Percentiles rank a stretch among this genome's conserved stretches.
Evolutionary conservation across 768 basidiomycete genomes (phyloP).

Genomic region (Mrakia frigida): DNA sequence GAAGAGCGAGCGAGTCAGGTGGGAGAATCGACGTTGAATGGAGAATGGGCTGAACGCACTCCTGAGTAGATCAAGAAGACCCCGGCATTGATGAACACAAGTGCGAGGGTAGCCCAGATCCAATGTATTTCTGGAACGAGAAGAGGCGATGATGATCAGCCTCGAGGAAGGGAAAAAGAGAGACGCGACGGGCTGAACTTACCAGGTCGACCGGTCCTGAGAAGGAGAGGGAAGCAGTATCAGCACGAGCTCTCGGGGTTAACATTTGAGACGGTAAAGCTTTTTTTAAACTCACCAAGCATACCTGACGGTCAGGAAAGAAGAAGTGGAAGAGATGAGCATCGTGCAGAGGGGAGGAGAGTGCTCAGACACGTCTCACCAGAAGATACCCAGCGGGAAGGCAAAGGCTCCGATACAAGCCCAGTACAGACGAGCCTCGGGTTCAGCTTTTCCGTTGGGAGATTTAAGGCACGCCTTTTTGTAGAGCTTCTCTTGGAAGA

Average conservation of each 20-base stretch:
- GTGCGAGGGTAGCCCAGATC: constrained; percentile 36
- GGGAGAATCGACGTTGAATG: background rate
- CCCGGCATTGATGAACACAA: constrained; percentile 37
- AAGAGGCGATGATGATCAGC: too few species aligned
- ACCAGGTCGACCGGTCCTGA: constrained; percentile 36
- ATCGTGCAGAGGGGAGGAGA: too few species aligned
- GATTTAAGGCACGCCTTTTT: constrained; percentile 33
- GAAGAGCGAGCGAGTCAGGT: background rate
- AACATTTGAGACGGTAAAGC: too few species aligned
- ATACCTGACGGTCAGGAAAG: background rate
- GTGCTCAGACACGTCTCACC: too few species aligned
- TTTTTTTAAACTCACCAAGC: background rate
- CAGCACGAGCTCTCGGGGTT: background rate
- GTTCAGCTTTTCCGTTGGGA: constrained; percentile 37
- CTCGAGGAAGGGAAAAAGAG: too few species aligned
- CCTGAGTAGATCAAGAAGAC: constrained; percentile 41
- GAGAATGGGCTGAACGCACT: constrained; percentile 21
- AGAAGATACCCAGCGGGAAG: constrained; percentile 23
- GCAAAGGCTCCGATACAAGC: constrained; percentile 30
- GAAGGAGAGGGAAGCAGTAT: background rate
- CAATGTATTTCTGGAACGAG: constrained; percentile 33
- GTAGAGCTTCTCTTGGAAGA: constrained; percentile 40
- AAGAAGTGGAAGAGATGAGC: background rate
- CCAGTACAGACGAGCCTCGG: constrained; percentile 41
- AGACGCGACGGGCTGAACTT: too few species aligned